phyloP scores from a whole-genome alignment of 2,329 filamentous ascomycete genomes.

The Triangularia setosa region DNA sequence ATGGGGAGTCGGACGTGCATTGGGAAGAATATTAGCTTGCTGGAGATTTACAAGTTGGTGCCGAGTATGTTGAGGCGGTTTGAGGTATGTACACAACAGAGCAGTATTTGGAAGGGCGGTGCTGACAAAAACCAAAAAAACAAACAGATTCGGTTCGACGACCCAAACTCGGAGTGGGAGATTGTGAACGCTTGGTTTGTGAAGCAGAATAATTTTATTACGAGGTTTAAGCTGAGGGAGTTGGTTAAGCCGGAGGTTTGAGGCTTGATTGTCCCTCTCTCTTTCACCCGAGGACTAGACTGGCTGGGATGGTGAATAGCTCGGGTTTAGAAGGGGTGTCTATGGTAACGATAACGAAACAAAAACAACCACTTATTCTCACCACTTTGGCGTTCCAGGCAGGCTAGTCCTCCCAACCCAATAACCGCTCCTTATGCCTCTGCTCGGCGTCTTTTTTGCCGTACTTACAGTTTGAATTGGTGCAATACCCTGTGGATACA shows the following conservation, averaged over 20 bases:
- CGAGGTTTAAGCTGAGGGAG: conserved; percentile 41
- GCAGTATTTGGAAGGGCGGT: no score
- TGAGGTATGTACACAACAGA: conserved; percentile 54
- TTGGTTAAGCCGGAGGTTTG: conserved; percentile 36
- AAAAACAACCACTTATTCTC: background rate
- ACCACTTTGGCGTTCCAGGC: background rate
- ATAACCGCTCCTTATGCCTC: background rate
- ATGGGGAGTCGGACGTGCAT: conserved; percentile 67
- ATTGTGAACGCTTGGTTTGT: conserved; percentile 61
- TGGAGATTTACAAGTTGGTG: conserved; percentile 62
- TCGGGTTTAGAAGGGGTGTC: background rate
- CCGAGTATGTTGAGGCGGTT: conserved; percentile 61
- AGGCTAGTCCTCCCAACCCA: background rate
- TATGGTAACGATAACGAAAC: background rate
- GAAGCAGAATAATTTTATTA: conserved; percentile 54
- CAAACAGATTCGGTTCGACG: conserved; percentile 49
- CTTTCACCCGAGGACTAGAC: no score
- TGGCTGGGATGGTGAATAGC: background rate
- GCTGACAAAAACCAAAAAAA: background rate
- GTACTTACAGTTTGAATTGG: no score
- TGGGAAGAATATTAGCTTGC: conserved; percentile 61
- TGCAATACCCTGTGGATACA: no score
- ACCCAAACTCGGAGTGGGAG: conserved; percentile 54
- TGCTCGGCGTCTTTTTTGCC: background rate
- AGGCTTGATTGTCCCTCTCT: background rate